Evolutionary conservation across 2,329 filamentous ascomycete species (phyloP), one percentile per base, ranked within the genome.

Genomic region (Reticulascus tulasneorum): DNA sequence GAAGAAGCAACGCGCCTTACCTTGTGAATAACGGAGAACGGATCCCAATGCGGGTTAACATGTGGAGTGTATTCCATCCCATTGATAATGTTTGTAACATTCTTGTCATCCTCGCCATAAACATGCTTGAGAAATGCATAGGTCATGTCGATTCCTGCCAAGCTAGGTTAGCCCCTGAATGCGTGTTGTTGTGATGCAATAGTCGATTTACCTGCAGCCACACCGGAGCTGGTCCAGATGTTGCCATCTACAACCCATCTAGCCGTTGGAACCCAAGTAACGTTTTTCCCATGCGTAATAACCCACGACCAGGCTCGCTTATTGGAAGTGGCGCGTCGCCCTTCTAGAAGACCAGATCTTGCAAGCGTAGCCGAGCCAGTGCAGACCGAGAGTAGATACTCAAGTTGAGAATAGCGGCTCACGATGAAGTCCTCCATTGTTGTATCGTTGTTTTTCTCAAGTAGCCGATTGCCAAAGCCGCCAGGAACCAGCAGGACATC

Each of bases 241-340:
- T 80, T 77, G 3, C 71, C 77, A 50, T 80, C 75, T 0, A 59
- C 60, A 0, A 79, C 73, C 79, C 78, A 83, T 29, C 79, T 62
- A 8, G 79, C 79, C 27, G 64, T 60, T 0, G 61, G 53, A 12
- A 75, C 56, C 79, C 79, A 84, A 0, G 68, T 54, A 1, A 77
- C 69, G 0, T 64, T 57, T 0, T 64, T 58, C 0, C 70, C 62
- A 12, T 63, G 51, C 0, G 56, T 49, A 7, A 55, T 61, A 3
- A 69, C 66, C 46, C 53, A 53, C n/a, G 58, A 52, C 53, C 70
- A 82, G 0, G 63, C 58, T 4, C 49, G 46, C 52, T 83, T 84
- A 50, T 83, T 84, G 1, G 73, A 75, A 1, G 80, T 84, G 2
- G 78, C 81, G 12, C 58, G 59, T 25, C 59, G 66, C 0, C 73